These are phyloP conservation scores for Leonotis leonurus DNA, from an alignment of 257 asterid species.

Conservation along the genomic window DNA sequence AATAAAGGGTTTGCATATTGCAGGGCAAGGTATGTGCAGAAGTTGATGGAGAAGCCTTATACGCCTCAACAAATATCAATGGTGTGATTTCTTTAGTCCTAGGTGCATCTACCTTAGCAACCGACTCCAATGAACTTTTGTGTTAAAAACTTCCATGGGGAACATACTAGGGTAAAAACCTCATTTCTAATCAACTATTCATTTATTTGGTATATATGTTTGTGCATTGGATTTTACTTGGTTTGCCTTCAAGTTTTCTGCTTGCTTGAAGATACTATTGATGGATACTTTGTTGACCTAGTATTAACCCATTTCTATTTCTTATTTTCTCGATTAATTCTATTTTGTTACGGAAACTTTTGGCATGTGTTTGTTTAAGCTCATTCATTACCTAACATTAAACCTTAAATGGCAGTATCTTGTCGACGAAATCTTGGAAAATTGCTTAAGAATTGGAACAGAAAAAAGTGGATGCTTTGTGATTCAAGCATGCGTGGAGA, in stretches of 20 bases:
- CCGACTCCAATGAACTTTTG: conserved; percentile 58
- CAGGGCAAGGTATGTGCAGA: conserved; percentile 52
- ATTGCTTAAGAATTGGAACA: conserved; percentile 54
- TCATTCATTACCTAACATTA: conserved; percentile 15
- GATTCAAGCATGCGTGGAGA: conserved; percentile 53
- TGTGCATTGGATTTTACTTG: too few relatives aligned
- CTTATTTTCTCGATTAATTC: too few relatives aligned
- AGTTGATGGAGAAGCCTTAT: conserved; percentile 46
- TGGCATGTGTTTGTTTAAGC: too few relatives aligned
- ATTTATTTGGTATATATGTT: too few relatives aligned
- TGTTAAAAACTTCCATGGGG: conserved; percentile 35
- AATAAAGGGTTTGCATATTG: not conserved
- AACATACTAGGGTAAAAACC: conserved; percentile 63
- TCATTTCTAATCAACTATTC: too few relatives aligned
- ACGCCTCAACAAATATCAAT: conserved; percentile 46
- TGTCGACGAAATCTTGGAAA: conserved; percentile 33
- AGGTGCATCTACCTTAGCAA: conserved; percentile 43
- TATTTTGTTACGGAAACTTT: too few relatives aligned
- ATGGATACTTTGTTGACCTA: too few relatives aligned
- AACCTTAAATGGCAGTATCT: conserved; percentile 38
- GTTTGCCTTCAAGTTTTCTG: too few relatives aligned
- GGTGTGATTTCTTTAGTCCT: conserved; percentile 28
- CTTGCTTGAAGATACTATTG: too few relatives aligned
- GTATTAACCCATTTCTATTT: too few relatives aligned
- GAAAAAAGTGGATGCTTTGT: conserved; percentile 72